Base-by-base conservation (phyloP, 2,329 filamentous ascomycete genomes). In the Eutypa lata region DNA sequence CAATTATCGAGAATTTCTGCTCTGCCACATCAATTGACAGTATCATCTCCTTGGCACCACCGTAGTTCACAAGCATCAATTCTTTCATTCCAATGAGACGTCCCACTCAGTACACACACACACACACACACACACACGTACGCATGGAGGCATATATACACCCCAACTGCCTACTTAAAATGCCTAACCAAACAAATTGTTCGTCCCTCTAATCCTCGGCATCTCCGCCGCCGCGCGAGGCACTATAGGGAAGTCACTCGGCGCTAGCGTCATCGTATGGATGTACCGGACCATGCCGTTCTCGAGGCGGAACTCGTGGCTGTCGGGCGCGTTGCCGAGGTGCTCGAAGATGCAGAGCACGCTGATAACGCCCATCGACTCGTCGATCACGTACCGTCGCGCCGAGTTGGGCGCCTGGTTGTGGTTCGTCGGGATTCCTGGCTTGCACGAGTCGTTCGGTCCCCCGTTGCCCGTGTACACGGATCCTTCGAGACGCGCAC, bases 381-480 rank as follows among this genome's bases (percentile, higher is more conserved):
- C 56, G 50, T 68, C 67, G 22, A 66, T 67, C 24, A 68, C 67
- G 31, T 68, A 68, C 5, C 66, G 64, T 2, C 66, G 62, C 22
- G 63, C 53, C n/a, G 59, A 58, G 42, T 65, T 65, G 2, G 65
- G 64, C 16, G 59, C 62, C 50, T 66, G 63, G 44, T 52, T 59
- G 44, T 60, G 56, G 51, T 65, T 65, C 2, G 62, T 61, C 26
- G 62, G 62, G 53, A 65, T 61, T 2, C 63, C 63, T 2, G 58
- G 55, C 51, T 61, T 62, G 58, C 65, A 68, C 5, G 59, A 62
- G 46, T 65, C 63, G 24, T 59, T 61, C 18, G 61, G 57, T 10
- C 53, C 47, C 19, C 62, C 63, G 3, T 47, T 52, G 14, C 64
- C 64, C 3, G 63, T 66, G 54, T 65, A 66, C 16, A 51, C 63